phyloP scores from a whole-genome alignment of 2,329 filamentous ascomycete genomes.

The Fonsecaea erecta region DNA sequence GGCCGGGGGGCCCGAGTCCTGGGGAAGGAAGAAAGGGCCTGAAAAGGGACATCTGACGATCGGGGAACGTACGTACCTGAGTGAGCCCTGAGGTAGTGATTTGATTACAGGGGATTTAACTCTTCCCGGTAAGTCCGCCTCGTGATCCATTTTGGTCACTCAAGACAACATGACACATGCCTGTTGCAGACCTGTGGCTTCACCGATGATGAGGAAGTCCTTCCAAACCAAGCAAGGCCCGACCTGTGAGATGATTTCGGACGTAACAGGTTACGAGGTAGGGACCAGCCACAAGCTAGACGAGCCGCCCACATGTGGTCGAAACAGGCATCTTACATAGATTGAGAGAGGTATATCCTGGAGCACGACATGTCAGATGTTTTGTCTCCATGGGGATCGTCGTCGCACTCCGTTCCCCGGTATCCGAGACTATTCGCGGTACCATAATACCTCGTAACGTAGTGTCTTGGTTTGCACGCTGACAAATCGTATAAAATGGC shows the following conservation, averaged over 20 bases:
- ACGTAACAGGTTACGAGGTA: background rate
- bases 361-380: background rate
- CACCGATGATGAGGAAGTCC: no score
- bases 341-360: no score
- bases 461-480: background rate
- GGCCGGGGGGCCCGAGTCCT: no score
- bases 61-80: no score
- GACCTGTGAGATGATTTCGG: no score
- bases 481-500: background rate
- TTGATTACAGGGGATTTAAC: background rate
- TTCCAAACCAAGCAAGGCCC: background rate
- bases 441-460: no score
- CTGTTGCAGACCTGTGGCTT: background rate
- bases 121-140: background rate
- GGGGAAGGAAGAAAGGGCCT: background rate
- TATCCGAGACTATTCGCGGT: no score
- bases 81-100: background rate
- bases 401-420: background rate
- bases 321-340: background rate
- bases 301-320: background rate
- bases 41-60: background rate
- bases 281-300: background rate
- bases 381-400: background rate
- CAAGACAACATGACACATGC: no score
- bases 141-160: background rate